These are phyloP conservation scores for Cyclotella cryptica DNA, from an alignment of 108 stramenopile species.

Conservation along the genomic window DNA sequence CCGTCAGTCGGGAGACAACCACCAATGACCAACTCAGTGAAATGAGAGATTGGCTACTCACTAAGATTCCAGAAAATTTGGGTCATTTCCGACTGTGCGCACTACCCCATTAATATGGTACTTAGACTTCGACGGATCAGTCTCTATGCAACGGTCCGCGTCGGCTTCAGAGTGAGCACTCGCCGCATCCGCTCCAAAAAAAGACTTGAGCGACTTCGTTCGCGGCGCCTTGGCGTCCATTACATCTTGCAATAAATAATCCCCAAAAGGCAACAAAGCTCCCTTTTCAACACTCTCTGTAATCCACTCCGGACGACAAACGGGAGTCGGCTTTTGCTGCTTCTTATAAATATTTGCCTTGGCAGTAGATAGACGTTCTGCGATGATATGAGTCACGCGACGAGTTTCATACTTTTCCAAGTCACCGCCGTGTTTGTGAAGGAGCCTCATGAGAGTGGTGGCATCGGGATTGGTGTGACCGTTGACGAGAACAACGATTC, in stretches of 20 bases:
- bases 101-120: conserved; percentile 43
- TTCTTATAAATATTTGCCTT: conserved; percentile 81
- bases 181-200: conserved; percentile 15
- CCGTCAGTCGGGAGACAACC: neutral
- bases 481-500: conserved; percentile 77
- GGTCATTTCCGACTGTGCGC: conserved; percentile 77
- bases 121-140: conserved; percentile 36
- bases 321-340: conserved; percentile 66
- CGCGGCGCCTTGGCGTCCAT: conserved; percentile 29
- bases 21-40: neutral
- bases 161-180: conserved; percentile 23
- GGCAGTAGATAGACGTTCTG: conserved; percentile 76
- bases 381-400: conserved; percentile 84
- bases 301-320: conserved; percentile 78
- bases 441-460: conserved; percentile 70
- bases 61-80: conserved; percentile 79
- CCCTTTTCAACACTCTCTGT: conserved; percentile 62
- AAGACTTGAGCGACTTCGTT: conserved; percentile 49
- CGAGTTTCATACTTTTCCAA: conserved; percentile 85
- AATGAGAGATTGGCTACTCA: neutral
- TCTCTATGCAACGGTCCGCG: conserved; percentile 41
- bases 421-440: conserved; percentile 83
- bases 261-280: conserved; percentile 65
- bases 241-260: conserved; percentile 71
- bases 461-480: conserved; percentile 80